Evolutionary conservation across 2,329 filamentous ascomycete species (phyloP), one percentile per base, ranked within the genome.

Genomic region (Fusarium paranaense): DNA sequence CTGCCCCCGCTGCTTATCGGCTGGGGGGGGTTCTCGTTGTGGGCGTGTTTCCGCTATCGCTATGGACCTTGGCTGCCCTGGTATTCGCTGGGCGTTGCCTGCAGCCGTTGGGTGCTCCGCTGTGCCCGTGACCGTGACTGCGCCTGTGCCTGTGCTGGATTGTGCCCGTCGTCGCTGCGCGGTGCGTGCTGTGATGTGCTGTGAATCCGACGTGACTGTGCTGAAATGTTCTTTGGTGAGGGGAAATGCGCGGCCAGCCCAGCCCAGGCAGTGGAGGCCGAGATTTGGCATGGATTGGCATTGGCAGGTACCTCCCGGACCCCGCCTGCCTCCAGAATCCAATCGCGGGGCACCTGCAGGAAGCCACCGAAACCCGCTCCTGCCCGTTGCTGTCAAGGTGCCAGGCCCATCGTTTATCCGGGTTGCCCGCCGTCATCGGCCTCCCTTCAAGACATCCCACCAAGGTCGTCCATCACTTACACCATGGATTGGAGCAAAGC

Each of bases 211-310:
- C 67, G 67, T 70, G 67, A 78, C 81, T 83, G 83, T 85, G 82
- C 83, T 85, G 83, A 86, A 82, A 85, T 84, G 80, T 86, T 82
- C 83, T 76, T 77, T 69, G 76, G 78, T 80, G 80, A 81, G 80
- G 79, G 79, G 78, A 81, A 80, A 77, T 81, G 78, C 78, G 77
- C 77, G 80, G 79, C 74, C 74, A 71, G 50, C 16, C 47, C 47
- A 52, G 18, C 18, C 27, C 50, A 10, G 27, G 6, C 25, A 52
- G 50, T 54, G 74, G 35, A 75, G 72, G 57, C 27, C 38, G 62
- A 47, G 61, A 58, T 62, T 75, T 54, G 47, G 58, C 56, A 64
- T 50, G 52, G 42, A 60, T 68, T 47, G 9, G 70, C 57, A 40
- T 65, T 64, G 52, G 60, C 20, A 63, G 61, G 42, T 22, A 45